Evolutionary conservation across 306 rosid genomes (phyloP).

Genomic region (Ammopiptanthus mongolicus): DNA sequence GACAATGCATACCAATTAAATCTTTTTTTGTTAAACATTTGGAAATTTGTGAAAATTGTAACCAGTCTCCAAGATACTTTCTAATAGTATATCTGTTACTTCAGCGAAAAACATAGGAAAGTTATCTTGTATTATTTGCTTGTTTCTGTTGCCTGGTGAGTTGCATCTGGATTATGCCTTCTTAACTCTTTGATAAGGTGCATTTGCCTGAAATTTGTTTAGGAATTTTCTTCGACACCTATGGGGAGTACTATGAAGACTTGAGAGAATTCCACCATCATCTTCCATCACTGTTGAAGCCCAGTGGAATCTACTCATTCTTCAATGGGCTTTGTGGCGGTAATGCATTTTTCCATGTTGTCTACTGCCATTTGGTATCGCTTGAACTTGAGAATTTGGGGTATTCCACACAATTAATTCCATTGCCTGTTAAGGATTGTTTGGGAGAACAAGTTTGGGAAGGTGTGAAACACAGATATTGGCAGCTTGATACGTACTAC

Average conservation of each 20-base stretch:
- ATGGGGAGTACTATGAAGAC: constrained; percentile 92
- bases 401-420: constrained; percentile 80
- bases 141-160: not conserved
- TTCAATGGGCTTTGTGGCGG: constrained; percentile 94
- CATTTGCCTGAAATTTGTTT: constrained; percentile 13
- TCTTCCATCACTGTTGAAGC: constrained; percentile 75
- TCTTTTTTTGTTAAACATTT: too few relatives aligned
- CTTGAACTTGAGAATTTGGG: constrained; percentile 88
- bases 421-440: constrained; percentile 90
- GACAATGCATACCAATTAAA: too few relatives aligned
- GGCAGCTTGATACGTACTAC: constrained; percentile 94
- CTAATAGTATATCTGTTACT: not conserved
- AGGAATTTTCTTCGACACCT: constrained; percentile 96
- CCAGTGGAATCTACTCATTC: constrained; percentile 80
- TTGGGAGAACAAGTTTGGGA: constrained; percentile 82
- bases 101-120: not conserved
- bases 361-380: constrained; percentile 80
- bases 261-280: constrained; percentile 87
- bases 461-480: constrained; percentile 91
- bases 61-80: not conserved
- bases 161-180: not conserved
- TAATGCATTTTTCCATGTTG: constrained; percentile 93
- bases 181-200: not conserved
- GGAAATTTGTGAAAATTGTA: not conserved
- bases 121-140: not conserved